Evolutionary conservation across 805 yeast genomes (phyloP).

Genomic region (Yarrowia hollandica): DNA sequence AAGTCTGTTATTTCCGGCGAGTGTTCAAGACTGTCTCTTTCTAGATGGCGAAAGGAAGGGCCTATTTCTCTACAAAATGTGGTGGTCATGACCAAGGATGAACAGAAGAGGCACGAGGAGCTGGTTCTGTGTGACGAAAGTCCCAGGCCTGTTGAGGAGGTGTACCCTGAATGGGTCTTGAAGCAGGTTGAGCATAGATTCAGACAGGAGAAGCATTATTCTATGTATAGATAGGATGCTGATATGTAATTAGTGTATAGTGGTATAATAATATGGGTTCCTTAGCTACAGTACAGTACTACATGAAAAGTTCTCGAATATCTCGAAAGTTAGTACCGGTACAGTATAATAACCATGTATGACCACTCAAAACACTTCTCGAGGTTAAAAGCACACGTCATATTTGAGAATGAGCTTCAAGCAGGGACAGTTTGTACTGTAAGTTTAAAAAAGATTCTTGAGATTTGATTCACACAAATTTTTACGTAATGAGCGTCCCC

Average conservation of each 20-base stretch:
- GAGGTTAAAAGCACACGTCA: no score
- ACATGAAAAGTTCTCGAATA: no score
- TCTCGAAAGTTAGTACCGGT: no score
- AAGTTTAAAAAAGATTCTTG: neutral
- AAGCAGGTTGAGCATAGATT: conserved; percentile 47
- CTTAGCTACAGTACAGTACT: no score
- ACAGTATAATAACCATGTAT: no score
- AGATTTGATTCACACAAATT: neutral
- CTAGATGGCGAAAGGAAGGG: conserved; percentile 76
- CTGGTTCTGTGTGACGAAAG: conserved; percentile 59
- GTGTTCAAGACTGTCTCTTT: conserved; percentile 74
- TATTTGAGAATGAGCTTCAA: no score
- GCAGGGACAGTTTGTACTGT: no score
- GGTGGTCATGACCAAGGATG: conserved; percentile 85
- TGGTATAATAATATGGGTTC: no score
- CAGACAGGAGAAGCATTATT: conserved; percentile 25
- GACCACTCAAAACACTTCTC: no score
- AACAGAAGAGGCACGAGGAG: conserved; percentile 76
- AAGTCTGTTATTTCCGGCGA: conserved; percentile 84
- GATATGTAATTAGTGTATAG: neutral
- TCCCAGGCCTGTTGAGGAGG: conserved; percentile 59
- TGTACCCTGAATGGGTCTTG: conserved; percentile 61
- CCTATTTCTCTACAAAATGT: conserved; percentile 73
- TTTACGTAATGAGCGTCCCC: neutral
- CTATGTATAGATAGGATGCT: neutral